These are phyloP conservation scores for Sarcodon sp. DNA, from an alignment of 768 basidiomycete genomes.

Conservation along the genomic window DNA sequence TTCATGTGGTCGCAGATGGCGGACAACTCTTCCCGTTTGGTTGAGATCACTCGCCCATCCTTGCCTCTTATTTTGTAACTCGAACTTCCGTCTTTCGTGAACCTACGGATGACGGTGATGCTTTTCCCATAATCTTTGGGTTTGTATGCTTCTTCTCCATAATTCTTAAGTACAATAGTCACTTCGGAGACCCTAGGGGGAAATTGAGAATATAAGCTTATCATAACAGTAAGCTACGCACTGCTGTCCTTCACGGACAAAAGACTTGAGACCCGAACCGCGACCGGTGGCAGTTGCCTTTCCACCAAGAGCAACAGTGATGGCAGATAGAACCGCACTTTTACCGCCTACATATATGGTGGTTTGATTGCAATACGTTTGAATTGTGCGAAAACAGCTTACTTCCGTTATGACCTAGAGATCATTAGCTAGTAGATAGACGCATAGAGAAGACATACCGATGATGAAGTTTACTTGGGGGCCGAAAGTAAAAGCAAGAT, in stretches of 20 bases:
- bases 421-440: background rate
- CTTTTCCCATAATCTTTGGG: conserved; percentile 76
- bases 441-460: conserved; percentile 28
- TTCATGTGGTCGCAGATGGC: conserved; percentile 93
- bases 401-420: conserved; percentile 85
- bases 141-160: conserved; percentile 82
- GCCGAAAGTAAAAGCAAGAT: conserved; percentile 73
- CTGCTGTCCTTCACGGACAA: conserved; percentile 77
- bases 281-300: conserved; percentile 89
- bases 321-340: conserved; percentile 86
- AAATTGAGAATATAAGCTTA: background rate
- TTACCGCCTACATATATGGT: conserved; percentile 58
- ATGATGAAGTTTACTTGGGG: conserved; percentile 97
- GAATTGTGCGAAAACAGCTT: conserved; percentile 18
- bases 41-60: conserved; percentile 53
- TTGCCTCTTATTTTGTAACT: conserved; percentile 75
- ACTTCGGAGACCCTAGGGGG: conserved; percentile 52
- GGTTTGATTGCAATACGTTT: background rate
- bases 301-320: conserved; percentile 88
- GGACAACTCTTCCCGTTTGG: conserved; percentile 73
- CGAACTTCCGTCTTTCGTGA: conserved; percentile 64
- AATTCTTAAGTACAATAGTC: conserved; percentile 74
- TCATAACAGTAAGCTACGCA: conserved; percentile 20
- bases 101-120: conserved; percentile 74
- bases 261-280: conserved; percentile 71